These are phyloP conservation scores for Chalciporus piperatoides DNA, from an alignment of 1,284 basidiomycete genomes.

Conservation along the genomic window DNA sequence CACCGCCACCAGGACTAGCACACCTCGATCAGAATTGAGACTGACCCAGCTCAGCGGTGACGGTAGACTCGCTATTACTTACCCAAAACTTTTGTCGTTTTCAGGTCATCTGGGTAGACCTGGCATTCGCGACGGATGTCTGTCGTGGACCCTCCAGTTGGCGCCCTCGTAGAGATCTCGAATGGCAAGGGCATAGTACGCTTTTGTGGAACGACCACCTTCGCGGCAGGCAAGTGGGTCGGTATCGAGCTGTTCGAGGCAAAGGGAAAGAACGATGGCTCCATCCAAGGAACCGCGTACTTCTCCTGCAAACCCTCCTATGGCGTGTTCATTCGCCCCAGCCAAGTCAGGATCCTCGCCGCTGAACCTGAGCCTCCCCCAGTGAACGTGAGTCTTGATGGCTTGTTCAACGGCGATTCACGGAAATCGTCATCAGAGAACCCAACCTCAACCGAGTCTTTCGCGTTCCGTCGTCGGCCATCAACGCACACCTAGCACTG, in stretches of 20 bases:
- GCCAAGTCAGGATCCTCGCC: conserved; percentile 72
- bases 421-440: conserved; percentile 16
- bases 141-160: conserved; percentile 42
- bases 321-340: conserved; percentile 90
- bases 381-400: conserved; percentile 22
- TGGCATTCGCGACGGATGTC: conserved; percentile 20
- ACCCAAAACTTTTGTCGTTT: not conserved
- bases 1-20: conserved; percentile 18
- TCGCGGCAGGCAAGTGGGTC: conserved; percentile 91
- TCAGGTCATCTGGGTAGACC: conserved; percentile 7
- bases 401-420: not conserved
- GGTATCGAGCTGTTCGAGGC: conserved; percentile 84
- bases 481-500: conserved; percentile 38
- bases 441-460: conserved; percentile 6
- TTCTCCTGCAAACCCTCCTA: conserved; percentile 76
- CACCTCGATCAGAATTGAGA: not conserved
- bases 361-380: conserved; percentile 41
- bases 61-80: not conserved
- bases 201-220: conserved; percentile 83
- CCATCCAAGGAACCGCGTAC: conserved; percentile 79
- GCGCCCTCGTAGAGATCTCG: conserved; percentile 70
- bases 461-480: conserved; percentile 34
- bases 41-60: not conserved
- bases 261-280: conserved; percentile 95
- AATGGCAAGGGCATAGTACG: conserved; percentile 83